phyloP scores from a whole-genome alignment of 306 rosid genomes.

The Trifolium dubium region DNA sequence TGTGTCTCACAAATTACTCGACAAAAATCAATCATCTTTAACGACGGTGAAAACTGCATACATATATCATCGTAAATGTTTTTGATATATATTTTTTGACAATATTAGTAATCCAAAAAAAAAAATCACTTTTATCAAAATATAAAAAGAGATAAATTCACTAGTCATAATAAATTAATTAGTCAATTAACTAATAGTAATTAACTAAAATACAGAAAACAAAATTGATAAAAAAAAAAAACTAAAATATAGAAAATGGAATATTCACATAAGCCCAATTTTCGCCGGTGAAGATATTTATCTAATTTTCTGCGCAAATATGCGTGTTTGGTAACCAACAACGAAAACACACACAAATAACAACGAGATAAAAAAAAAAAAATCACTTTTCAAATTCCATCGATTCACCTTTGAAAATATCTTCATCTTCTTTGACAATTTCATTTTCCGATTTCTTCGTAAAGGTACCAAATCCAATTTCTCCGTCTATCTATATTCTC shows the following conservation, averaged over 20 bases:
- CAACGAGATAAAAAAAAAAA: conserved; percentile 18
- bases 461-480: conserved; percentile 26
- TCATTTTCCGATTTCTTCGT: conserved; percentile 44
- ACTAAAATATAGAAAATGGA: conserved; percentile 1
- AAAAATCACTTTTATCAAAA: too few relatives aligned
- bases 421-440: conserved; percentile 35
- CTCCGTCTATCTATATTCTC: conserved; percentile 38
- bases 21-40: too few relatives aligned
- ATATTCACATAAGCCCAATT: conserved; percentile 45
- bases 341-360: conserved; percentile 36
- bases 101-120: too few relatives aligned
- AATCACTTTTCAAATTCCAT: conserved; percentile 22
- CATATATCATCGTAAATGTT: too few relatives aligned
- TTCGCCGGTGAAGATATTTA: conserved; percentile 49
- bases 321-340: conserved; percentile 46
- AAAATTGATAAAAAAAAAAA: too few relatives aligned
- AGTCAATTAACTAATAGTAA: too few relatives aligned
- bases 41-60: too few relatives aligned
- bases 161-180: too few relatives aligned
- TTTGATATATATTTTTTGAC: too few relatives aligned
- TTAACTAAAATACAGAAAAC: too few relatives aligned
- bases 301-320: conserved; percentile 6
- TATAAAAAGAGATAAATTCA: too few relatives aligned
- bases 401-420: conserved; percentile 46
- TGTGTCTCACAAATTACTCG: too few relatives aligned